Evolutionary conservation across 768 basidiomycete genomes (phyloP).

Genomic region (Gautieria morchelliformis): DNA sequence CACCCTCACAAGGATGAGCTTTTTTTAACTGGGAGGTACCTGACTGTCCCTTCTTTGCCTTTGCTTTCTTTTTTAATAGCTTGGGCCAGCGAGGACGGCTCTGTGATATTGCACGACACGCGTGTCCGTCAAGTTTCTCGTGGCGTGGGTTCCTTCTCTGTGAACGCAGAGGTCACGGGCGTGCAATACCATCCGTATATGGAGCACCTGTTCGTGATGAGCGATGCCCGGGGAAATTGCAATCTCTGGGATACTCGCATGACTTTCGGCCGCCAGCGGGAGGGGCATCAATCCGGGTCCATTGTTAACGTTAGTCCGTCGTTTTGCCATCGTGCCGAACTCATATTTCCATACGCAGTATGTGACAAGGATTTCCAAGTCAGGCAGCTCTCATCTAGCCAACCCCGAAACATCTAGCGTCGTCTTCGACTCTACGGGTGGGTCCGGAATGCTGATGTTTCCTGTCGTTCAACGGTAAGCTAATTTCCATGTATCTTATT

Average conservation of each 20-base stretch:
- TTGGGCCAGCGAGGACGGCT: slow-evolving; percentile 59
- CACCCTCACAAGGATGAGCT: slow-evolving; percentile 62
- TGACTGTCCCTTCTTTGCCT: background rate
- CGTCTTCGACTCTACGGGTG: slow-evolving; percentile 59
- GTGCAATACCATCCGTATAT: slow-evolving; percentile 59
- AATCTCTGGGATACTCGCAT: slow-evolving; percentile 64
- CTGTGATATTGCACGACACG: slow-evolving; percentile 51
- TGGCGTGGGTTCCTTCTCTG: slow-evolving; percentile 35
- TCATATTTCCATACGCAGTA: slow-evolving; percentile 23
- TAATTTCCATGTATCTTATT: background rate
- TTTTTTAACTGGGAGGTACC: slow-evolving; percentile 60
- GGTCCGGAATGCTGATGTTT: slow-evolving; percentile 11
- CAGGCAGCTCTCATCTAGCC: slow-evolving; percentile 28
- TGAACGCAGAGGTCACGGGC: slow-evolving; percentile 48
- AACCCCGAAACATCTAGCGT: slow-evolving; percentile 64
- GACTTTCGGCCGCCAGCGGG: slow-evolving; percentile 48
- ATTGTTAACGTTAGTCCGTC: slow-evolving; percentile 30
- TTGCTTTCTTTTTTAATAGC: background rate
- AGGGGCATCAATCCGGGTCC: background rate
- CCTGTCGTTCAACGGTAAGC: background rate
- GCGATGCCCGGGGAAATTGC: slow-evolving; percentile 48
- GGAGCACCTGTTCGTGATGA: slow-evolving; percentile 60
- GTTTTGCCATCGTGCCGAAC: slow-evolving; percentile 14
- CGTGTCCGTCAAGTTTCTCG: slow-evolving; percentile 28
- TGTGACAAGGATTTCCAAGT: slow-evolving; percentile 36